phyloP scores from a whole-genome alignment of 306 rosid genomes.

The Malus sieversii region DNA sequence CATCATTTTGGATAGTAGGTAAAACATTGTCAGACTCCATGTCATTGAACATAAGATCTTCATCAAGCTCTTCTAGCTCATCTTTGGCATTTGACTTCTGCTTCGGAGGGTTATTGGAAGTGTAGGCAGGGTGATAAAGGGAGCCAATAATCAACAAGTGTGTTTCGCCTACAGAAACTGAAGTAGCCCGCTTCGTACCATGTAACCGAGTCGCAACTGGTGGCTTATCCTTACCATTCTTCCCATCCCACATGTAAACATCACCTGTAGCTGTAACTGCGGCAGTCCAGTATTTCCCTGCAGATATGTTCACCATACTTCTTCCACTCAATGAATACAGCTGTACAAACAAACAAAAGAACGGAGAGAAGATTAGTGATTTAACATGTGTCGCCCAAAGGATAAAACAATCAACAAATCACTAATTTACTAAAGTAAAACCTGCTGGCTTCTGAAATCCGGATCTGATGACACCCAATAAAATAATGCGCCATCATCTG shows the following conservation, averaged over 20 bases:
- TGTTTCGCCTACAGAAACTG: constrained; percentile 91
- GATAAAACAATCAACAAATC: constrained; percentile 9
- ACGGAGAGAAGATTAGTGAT: neutral
- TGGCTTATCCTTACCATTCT: constrained; percentile 76
- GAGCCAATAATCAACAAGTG: constrained; percentile 73
- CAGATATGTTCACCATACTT: constrained; percentile 62
- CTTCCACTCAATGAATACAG: constrained; percentile 64
- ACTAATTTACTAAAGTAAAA: constrained; percentile 16
- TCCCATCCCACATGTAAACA: constrained; percentile 90
- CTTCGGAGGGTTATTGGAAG: constrained; percentile 35
- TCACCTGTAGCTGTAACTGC: constrained; percentile 87
- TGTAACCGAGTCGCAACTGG: constrained; percentile 60
- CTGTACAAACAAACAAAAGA: constrained; percentile 24
- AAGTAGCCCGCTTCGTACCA: constrained; percentile 79
- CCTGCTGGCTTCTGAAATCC: constrained; percentile 88
- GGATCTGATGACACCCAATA: constrained; percentile 91
- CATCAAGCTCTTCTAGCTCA: constrained; percentile 54
- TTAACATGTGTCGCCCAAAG: constrained; percentile 1
- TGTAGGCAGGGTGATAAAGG: constrained; percentile 71
- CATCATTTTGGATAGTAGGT: constrained; percentile 27
- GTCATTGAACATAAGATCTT: constrained; percentile 58
- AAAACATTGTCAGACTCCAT: constrained; percentile 30
- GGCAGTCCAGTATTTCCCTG: constrained; percentile 88
- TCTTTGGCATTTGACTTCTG: constrained; percentile 28
- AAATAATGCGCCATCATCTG: constrained; percentile 86